Conservation (phyloP, 2,329 filamentous ascomycete species). For the Fusarium ambrosium region DNA sequence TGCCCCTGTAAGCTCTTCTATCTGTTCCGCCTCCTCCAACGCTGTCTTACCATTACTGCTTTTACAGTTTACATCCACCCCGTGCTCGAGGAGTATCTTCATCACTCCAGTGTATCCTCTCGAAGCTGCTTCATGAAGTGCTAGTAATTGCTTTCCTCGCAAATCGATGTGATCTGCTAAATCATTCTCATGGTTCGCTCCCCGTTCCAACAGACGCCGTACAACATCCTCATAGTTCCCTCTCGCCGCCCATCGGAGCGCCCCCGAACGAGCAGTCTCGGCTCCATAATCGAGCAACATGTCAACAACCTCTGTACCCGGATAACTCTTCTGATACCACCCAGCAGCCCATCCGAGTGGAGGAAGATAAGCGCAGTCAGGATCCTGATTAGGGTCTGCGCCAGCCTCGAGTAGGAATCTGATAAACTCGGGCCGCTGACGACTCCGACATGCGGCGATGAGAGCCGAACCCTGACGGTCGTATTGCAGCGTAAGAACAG, state of each 20-base stretch:
- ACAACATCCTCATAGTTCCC: conserved; percentile 2
- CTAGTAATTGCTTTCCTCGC: not conserved
- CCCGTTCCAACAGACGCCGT: not conserved
- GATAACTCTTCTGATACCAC: not conserved
- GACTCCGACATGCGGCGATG: conserved; percentile 23
- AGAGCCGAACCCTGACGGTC: conserved; percentile 24
- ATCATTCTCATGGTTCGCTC: not conserved
- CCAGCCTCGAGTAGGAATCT: conserved; percentile 22
- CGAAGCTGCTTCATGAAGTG: not conserved
- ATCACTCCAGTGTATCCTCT: not conserved
- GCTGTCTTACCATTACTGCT: not conserved
- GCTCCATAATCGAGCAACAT: not conserved
- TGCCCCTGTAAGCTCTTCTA: not conserved
- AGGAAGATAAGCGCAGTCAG: not conserved
- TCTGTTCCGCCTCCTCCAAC: not conserved
- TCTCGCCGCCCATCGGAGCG: not conserved
- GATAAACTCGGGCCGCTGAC: conserved; percentile 13
- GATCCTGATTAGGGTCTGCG: conserved; percentile 24
- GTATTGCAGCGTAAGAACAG: conserved; percentile 23
- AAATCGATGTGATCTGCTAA: not conserved
- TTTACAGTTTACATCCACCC: not conserved
- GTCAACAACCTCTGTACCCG: not conserved
- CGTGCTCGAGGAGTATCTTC: not conserved
- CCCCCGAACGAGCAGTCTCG: not conserved
- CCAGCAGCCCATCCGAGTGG: not conserved